Evolutionary conservation across 2,329 filamentous ascomycete species (phyloP), one percentile per base, ranked within the genome.

Genomic region (Claviceps pusilla): DNA sequence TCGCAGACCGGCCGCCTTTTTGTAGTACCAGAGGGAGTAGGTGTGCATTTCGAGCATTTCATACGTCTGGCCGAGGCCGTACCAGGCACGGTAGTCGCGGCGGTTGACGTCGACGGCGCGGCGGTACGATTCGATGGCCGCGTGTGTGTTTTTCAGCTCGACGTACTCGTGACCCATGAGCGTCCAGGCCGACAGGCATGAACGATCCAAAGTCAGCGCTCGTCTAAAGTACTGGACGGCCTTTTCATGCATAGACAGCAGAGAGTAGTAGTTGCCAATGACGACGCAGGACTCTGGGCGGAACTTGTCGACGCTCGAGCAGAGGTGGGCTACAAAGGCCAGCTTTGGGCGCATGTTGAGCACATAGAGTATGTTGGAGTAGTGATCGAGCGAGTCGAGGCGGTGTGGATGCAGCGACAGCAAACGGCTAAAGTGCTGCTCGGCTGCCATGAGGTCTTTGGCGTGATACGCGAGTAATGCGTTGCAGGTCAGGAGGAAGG

Each of bases 111-210:
- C 93, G 1, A 98, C 91, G 1, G 93, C 93, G 46, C 93, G 84
- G 1, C 93, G 83, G 65, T 98, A 98, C 1, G 89, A 95, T 68
- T 98, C 93, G 57, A 98, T 97, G 9, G 93, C 93, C 0, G 93
- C 91, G 63, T 98, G 93, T 0, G 91, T 97, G 66, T 98, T 98
- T 65, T 97, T 98, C 70, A 98, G 83, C 69, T 98, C 93, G 53
- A 97, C 89, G 62, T 96, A 98, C 68, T 98, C 93, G 68, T 98
- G 93, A 1, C 93, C 93, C 91, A 98, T 97, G 1, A 98, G 76
- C 0, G 93, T 98, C 93, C 93, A 98, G 1, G 93, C 93, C 0
- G 89, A 94, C 16, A 96, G 77, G 66, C 93, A 98, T 31, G 83
- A 85, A 10, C 91, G 83, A 65, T 98, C 93, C 0, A 98, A 76